Conservation (phyloP, 768 basidiomycete genomes). For the Cyclocybe aegerita region DNA sequence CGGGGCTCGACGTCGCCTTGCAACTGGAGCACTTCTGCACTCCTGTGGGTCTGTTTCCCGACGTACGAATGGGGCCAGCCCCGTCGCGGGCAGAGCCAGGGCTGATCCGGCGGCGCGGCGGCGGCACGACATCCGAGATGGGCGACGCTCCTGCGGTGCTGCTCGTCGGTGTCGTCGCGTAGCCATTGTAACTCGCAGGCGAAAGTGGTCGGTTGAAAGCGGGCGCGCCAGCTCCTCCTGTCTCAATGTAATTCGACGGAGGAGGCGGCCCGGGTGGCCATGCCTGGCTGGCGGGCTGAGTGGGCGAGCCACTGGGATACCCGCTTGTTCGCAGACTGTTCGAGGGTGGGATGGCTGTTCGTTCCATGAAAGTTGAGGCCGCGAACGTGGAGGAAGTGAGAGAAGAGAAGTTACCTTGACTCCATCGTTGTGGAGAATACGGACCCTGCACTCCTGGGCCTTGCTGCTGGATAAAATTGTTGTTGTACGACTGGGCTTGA, state of each 20-base stretch:
- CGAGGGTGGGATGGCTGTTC: slow-evolving; percentile 21
- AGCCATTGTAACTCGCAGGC: slow-evolving; percentile 19
- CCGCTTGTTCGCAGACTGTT: slow-evolving; percentile 30
- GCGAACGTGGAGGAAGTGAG: slow-evolving; percentile 3
- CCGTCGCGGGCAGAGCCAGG: slow-evolving; percentile 51
- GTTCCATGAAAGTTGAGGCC: slow-evolving; percentile 7
- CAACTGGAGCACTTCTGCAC: slow-evolving; percentile 77
- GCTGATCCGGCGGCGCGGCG: slow-evolving; percentile 55
- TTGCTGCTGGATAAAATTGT: slow-evolving; percentile 34
- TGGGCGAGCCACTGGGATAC: slow-evolving; percentile 22
- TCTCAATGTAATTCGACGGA: slow-evolving; percentile 21
- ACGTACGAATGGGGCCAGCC: slow-evolving; percentile 40
- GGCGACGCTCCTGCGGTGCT: slow-evolving; percentile 28
- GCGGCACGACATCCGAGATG: slow-evolving; percentile 50
- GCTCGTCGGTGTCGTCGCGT: slow-evolving; percentile 32
- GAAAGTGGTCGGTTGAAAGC: slow-evolving; percentile 26
- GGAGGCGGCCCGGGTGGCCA: slow-evolving; percentile 23
- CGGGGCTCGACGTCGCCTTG: slow-evolving; percentile 78
- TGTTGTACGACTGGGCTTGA: slow-evolving; percentile 27
- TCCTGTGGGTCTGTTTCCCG: slow-evolving; percentile 71
- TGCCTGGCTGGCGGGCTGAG: slow-evolving; percentile 15
- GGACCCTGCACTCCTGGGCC: slow-evolving; percentile 26
- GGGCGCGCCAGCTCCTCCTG: slow-evolving; percentile 7
- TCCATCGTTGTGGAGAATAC: slow-evolving; percentile 44
- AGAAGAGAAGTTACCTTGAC: slow-evolving; percentile 23